phyloP scores from a whole-genome alignment of 352 stramenopile species.

The Globisporangium mamillatum region DNA sequence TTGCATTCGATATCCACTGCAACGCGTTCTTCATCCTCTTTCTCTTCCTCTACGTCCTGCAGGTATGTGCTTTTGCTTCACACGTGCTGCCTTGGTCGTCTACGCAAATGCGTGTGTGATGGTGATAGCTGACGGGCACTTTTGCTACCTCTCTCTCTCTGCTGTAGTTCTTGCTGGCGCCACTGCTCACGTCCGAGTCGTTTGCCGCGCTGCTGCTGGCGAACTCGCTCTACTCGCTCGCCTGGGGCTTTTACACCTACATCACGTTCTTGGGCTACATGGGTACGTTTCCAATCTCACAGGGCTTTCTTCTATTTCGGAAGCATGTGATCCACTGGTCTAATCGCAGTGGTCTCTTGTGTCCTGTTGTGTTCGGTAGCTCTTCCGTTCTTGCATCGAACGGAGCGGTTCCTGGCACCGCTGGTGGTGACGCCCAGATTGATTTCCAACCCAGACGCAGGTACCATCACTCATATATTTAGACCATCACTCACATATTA shows the following conservation, averaged over 20 bases:
- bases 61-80: conserved; percentile 34
- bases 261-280: conserved; percentile 98
- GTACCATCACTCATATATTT: too few relatives aligned
- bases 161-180: conserved; percentile 93
- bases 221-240: conserved; percentile 93
- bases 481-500: too few relatives aligned
- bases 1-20: conserved; percentile 97
- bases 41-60: conserved; percentile 93
- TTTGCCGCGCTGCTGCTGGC: conserved; percentile 89
- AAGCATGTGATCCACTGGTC: too few relatives aligned
- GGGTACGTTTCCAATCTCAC: conserved; percentile 34
- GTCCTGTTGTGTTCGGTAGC: conserved; percentile 29
- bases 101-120: neutral
- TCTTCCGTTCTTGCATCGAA: conserved; percentile 88
- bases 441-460: too few relatives aligned
- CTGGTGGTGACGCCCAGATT: conserved; percentile 37
- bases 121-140: neutral
- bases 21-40: conserved; percentile 98
- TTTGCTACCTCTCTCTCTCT: conserved; percentile 3
- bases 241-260: conserved; percentile 96
- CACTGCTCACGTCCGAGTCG: conserved; percentile 88
- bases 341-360: neutral
- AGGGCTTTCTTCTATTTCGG: too few relatives aligned
- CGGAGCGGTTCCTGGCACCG: conserved; percentile 87
- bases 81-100: neutral